Base-by-base conservation (phyloP, 176 grass and related monocot genomes). In the Rhynchospora tenuis region DNA sequence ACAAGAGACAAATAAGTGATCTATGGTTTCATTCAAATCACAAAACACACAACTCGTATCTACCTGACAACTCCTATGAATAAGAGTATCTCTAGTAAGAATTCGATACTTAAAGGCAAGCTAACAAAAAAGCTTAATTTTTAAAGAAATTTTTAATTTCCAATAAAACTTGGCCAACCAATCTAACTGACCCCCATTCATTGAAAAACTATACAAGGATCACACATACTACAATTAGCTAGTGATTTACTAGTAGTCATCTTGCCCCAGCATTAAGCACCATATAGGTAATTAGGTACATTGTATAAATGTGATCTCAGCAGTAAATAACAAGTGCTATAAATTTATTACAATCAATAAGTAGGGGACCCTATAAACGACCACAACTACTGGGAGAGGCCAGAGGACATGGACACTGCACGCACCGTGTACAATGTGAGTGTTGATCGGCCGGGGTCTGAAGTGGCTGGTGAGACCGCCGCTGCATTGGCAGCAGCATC, bases 331-430 rank as follows among this genome's bases (percentile, higher is more conserved):
- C 31, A 31, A 54, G 9, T 43, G 7, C 54, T 84, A 16, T 20
- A 75, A 73, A 20, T 44, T 42, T 46, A n/a, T 77, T 15, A 64
- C 26, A 65, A 51, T 78, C 14, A n/a, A 67, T 56, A 97, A 92
- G 95, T 98, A 47, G 95, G 95, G 0, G 82, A 94, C 50, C 95
- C 95, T 6, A 87, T 83, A 84, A 87, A 87, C 58, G 95, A 98
- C n/a, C 95, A 98, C 59, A 80, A 33, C 13, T 98, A 90, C 85
- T 94, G 95, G 92, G 92, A 98, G 92, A 56, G 92, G 77, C 92
- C 95, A 52, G 95, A 97, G 85, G 95, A 97, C 87, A 97, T 97
- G 95, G 95, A 94, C 87, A 97, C 90, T 6, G 72, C 60, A 45
- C 87, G 95, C 56, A 97, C 90, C 54, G 92, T 97, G 90, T 97